phyloP scores from a whole-genome alignment of 139 green algal genomes.

The Closterium sp. region DNA sequence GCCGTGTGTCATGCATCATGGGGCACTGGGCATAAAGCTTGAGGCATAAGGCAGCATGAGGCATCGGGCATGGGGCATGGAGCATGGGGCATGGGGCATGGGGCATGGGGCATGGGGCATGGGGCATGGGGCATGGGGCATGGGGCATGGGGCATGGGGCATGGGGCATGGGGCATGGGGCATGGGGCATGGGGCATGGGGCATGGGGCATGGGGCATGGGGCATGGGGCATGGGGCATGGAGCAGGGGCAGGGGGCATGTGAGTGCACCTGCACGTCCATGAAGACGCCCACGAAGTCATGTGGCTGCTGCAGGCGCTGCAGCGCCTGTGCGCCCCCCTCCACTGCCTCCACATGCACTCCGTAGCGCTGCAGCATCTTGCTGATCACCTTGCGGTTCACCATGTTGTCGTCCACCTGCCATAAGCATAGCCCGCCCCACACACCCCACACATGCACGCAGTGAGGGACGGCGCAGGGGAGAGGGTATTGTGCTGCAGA shows the following conservation, averaged over 20 bases:
- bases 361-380: slow-evolving; percentile 46
- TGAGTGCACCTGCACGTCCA: slow-evolving; percentile 39
- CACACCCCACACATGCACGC: not conserved
- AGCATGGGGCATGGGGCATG: too few species aligned
- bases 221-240: too few species aligned
- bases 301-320: slow-evolving; percentile 5
- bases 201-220: too few species aligned
- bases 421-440: not conserved
- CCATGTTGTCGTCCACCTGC: slow-evolving; percentile 53
- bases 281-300: slow-evolving; percentile 38
- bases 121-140: too few species aligned
- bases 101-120: too few species aligned
- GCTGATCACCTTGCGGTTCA: slow-evolving; percentile 49
- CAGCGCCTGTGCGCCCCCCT: slow-evolving; percentile 22
- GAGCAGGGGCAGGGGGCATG: not conserved
- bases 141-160: too few species aligned
- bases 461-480: not conserved
- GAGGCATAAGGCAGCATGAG: too few species aligned
- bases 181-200: too few species aligned
- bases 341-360: slow-evolving; percentile 30
- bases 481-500: too few species aligned
- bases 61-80: too few species aligned
- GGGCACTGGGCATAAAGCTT: too few species aligned
- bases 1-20: not conserved
- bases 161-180: too few species aligned